Conservation (phyloP, 2,329 filamentous ascomycete species). For the Ceratocystiopsis brevicomis region DNA sequence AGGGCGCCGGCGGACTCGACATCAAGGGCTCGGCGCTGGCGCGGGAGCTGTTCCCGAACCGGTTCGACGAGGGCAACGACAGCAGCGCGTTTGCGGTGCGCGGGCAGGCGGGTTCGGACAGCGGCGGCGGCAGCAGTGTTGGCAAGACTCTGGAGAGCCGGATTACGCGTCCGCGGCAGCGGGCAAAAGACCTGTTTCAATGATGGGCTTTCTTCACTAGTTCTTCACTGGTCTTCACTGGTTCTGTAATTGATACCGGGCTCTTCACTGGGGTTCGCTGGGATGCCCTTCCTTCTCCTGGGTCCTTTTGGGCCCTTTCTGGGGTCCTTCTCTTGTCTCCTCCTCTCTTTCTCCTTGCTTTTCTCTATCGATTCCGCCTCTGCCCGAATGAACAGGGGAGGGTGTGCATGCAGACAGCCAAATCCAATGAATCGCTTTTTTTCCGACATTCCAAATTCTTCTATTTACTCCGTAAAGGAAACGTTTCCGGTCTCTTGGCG, state of each 20-base stretch:
- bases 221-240: neutral
- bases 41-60: conserved; percentile 52
- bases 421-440: neutral
- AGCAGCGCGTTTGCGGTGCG: neutral
- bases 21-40: conserved; percentile 46
- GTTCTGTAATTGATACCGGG: neutral
- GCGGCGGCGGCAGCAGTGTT: conserved; percentile 23
- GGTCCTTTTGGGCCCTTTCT: too few relatives aligned
- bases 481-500: too few relatives aligned
- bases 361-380: too few relatives aligned
- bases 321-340: too few relatives aligned
- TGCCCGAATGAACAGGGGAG: too few relatives aligned
- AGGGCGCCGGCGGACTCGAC: conserved; percentile 23
- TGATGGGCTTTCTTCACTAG: conserved; percentile 18
- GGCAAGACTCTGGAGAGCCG: conserved; percentile 38
- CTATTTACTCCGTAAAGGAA: too few relatives aligned
- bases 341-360: too few relatives aligned
- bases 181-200: conserved; percentile 54
- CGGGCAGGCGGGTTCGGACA: conserved; percentile 24
- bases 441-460: too few relatives aligned
- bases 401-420: too few relatives aligned
- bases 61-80: conserved; percentile 22
- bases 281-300: too few relatives aligned
- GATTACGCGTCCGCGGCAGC: conserved; percentile 36
- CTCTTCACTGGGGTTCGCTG: too few relatives aligned